Evolutionary conservation across 139 green algal species (phyloP), one percentile per base, ranked within the genome.

Genomic region (Chlamydomonas schloesseri): DNA sequence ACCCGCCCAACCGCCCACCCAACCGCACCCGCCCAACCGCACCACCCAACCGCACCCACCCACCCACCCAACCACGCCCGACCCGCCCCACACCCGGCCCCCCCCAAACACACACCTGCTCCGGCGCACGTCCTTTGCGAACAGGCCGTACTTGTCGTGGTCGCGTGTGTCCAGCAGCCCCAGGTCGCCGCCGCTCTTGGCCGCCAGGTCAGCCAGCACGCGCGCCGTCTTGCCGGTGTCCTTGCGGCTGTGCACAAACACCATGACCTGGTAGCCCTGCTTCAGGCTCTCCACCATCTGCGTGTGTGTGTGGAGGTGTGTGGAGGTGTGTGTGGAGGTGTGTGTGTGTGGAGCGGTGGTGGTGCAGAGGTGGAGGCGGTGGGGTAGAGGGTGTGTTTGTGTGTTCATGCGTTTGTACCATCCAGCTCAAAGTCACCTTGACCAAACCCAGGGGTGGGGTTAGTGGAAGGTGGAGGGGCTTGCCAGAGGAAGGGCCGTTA

Each of bases 211-310:
- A 21, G 80, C 80, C 50, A 86, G 47, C 68, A 77, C 80, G 3
- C 97, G 93, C 9, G 92, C 98, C 0, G 95, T 99, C 94, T 99
- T 99, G 64, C 95, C 96, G 0, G 97, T 99, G 89, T 98, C 96
- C 90, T 99, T 99, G 58, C 98, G 94, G 57, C 91, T 96, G 92
- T 99, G 98, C 67, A 99, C 98, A 90, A 99, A 99, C 82, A 99
- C 96, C 98, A 99, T 99, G 31, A 95, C 97, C 88, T 99, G 98
- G 88, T 99, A 91, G 50, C 97, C 98, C 15, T 86, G 87, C 88
- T 93, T 94, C 33, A 99, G 82, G 57, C 91, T 91, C 65, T 97
- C 94, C 3, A 94, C 71, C 36, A 97, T 91, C 95, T 98, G 83
- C 42, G 42, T 50, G 42, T 5, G 42, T 50, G n/a, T n/a, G n/a